Evolutionary conservation across 2,329 filamentous ascomycete genomes (phyloP), one percentile per base, ranked within the genome.

Genomic region (Nemania sp.): DNA sequence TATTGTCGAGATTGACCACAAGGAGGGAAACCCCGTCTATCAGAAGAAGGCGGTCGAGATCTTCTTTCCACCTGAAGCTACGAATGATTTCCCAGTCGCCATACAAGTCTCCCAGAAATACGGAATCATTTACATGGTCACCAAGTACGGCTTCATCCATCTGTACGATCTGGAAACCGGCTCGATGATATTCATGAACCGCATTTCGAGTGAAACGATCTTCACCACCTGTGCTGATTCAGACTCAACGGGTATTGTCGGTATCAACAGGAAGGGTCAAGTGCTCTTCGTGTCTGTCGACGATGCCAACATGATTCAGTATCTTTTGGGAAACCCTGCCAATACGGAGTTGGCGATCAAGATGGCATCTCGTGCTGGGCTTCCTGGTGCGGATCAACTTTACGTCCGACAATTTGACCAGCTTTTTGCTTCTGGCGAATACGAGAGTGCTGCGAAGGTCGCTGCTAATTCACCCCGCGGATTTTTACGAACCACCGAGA

Each of bases 141-240:
- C 94, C 52, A 99, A 99, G 74, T 99, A 97, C 68, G 94, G 94
- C 48, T 99, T 97, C 76, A 97, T 99, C 66, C 94, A 99, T 75
- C 83, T 99, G 20, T 97, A 99, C 76, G 95, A 99, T 69, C 84
- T 99, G 52, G 95, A 99, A 78, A 94, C 90, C 6, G 95, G 90
- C 54, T 89, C 89, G 11, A 95, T 91, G 72, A 94, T 99, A 70
- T 99, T 97, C 83, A 95, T 99, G 91, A 99, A 99, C 81, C 89
- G 95, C 66, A 99, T 99, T 68, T 99, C 94, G 28, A 96, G 91
- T 78, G 94, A 99, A 71, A 99, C 94, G 22, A 97, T 99, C 71
- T 99, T 99, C 77, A 95, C 93, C 22, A 97, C 92, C 17, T 88
- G 90, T 41, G 78, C 86, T 30, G 94, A 99, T 71, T 82, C 83